Evolutionary conservation across 75 land plant species (phyloP).

Genomic region (Sequoia sempervirens): DNA sequence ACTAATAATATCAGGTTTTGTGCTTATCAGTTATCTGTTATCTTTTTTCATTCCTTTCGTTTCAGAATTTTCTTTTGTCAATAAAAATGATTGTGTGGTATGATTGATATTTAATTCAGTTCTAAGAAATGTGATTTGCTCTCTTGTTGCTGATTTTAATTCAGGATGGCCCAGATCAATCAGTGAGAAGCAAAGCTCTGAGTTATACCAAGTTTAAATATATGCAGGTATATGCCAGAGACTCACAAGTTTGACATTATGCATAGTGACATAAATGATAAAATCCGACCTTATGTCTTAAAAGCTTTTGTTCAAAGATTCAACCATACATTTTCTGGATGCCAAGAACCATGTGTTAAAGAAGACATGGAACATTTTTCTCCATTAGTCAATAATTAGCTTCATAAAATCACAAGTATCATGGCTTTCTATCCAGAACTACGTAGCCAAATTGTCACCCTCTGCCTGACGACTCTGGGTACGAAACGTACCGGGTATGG

Average conservation of each 20-base stretch:
- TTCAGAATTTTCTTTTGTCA: not conserved
- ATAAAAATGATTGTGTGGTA: not conserved
- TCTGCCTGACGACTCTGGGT: no score
- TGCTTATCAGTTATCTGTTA: not conserved
- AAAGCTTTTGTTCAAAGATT: not conserved
- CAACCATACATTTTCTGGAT: not conserved
- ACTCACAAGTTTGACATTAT: not conserved
- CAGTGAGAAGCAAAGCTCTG: constrained; percentile 63
- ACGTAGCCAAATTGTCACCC: no score
- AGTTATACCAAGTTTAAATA: constrained; percentile 71
- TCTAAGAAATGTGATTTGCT: not conserved
- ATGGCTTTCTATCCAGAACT: not conserved
- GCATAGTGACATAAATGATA: not conserved
- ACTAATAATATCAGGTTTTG: not conserved
- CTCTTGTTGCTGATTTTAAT: constrained; percentile 8
- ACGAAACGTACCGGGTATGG: no score
- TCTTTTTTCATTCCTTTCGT: not conserved
- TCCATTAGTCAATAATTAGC: not conserved
- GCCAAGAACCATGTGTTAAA: not conserved
- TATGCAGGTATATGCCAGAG: constrained; percentile 64
- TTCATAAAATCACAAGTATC: not conserved
- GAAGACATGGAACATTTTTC: not conserved
- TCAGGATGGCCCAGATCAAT: constrained; percentile 80
- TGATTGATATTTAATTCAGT: not conserved
- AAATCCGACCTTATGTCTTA: not conserved